Base-by-base conservation (phyloP, 2,329 filamentous ascomycete species). In the Huntiella abstrusa region DNA sequence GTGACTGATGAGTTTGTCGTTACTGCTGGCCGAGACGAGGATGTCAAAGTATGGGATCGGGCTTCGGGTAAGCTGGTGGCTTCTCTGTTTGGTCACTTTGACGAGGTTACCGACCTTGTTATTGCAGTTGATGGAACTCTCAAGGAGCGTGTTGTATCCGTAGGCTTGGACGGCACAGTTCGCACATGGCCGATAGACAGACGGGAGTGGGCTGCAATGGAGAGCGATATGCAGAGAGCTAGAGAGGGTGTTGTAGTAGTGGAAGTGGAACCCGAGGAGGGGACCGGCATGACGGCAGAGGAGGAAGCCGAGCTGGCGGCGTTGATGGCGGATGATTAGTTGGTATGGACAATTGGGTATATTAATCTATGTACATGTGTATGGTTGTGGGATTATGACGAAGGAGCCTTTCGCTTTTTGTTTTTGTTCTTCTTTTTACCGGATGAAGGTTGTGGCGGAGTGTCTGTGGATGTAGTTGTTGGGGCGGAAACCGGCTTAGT, bases 301-400 rank as follows among this genome's bases (percentile, higher is more conserved):
- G 91, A 98, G 60, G 88, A 96, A 61, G 80, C 82, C 4, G 91
- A 96, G 60, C 67, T 98, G 52, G 87, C 85, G 11, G 91, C 87
- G 52, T 63, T 98, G 58, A 83, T 98, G 83, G 84, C 79, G 51
- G 78, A 83, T 19, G 50, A 51, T 39, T 52, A 47, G 17, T 34
- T 32, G 17, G 22, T 41, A 41, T 17, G 38, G n/a, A 19, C n/a
- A 3, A 17, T 13, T n/a, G 33, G 12, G 33, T 40, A 17, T 40
- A 40, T 40, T 28, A n/a, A 16, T 33, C 10, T 42, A 43, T 43
- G 28, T 44, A 22, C n/a, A 36, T 37, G 17, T 19, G n/a, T 16
- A 36, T 36, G 34, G 22, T 16, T 39, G n/a, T 16, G 28, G 28
- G 17, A 8, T 40, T 45, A 33, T 10, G 17, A 28, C 15, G 19